These are phyloP conservation scores for Suaeda aralocaspica DNA, from an alignment of 148 eudicot species.

Conservation along the genomic window DNA sequence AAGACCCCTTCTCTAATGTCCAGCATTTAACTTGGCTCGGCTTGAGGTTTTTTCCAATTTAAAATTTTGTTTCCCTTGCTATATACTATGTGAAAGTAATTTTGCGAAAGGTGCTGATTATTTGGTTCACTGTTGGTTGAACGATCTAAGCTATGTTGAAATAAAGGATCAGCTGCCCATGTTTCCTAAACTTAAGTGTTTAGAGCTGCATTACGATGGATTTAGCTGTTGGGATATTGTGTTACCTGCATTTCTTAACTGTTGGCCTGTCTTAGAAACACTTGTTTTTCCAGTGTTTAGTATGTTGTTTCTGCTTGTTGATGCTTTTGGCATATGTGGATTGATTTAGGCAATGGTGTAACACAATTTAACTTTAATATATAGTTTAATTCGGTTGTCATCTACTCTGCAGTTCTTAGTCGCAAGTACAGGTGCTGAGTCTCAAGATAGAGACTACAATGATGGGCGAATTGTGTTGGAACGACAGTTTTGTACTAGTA, in stretches of 20 bases:
- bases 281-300: slow-evolving; percentile 14
- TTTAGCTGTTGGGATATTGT: neutral
- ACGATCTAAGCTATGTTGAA: neutral
- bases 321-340: neutral
- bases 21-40: no score
- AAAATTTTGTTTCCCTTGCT: no score
- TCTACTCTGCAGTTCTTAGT: neutral
- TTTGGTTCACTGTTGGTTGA: no score
- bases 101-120: no score
- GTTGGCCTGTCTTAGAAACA: neutral
- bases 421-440: neutral
- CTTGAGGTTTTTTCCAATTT: no score
- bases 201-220: neutral
- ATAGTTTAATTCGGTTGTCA: no score
- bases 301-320: neutral
- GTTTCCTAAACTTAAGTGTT: slow-evolving; percentile 4
- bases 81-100: no score
- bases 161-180: slow-evolving; percentile 8
- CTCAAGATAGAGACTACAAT: neutral
- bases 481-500: neutral
- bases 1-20: no score
- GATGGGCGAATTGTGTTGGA: neutral
- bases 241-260: slow-evolving; percentile 3
- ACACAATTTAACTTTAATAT: no score
- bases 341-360: neutral